Base-by-base conservation (phyloP, 73 alveolate genomes). In the Urostyla sp. region DNA sequence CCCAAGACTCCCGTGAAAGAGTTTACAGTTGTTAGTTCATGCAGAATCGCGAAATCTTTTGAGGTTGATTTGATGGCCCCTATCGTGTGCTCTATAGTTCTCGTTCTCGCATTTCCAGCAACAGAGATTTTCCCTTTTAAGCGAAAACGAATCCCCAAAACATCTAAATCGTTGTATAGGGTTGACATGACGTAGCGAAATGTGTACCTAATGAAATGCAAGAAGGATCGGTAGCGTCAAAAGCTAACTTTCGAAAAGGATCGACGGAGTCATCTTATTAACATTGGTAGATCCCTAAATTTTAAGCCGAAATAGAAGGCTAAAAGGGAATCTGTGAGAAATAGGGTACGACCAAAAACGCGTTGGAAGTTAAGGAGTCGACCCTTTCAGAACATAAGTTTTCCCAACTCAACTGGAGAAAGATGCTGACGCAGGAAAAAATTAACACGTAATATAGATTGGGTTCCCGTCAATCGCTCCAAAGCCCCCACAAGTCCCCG, bases 1-100 rank as follows among this genome's bases (percentile, higher is more conserved):
- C 82, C 82, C 4, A 67, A 6, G 13, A 48, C 77, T 4, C 82
- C 82, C 5, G 82, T 67, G 48, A 67, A 67, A 24, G 82, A 46
- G 1, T 26, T n/a, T 15, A 48, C 49, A 8, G 32, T 6, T 11
- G 4, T 48, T 7, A 16, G 13, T 11, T 67, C 48, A 48, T 38
- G 20, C 13, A 24, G 43, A 3, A 67, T 44, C 4, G 13, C 5
- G 6, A 7, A 21, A 16, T 45, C 13, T 11, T 13, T 46, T 4
- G 77, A 6, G 15, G 82, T n/a, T 10, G 10, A 21, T 3, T 48
- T 23, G 6, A 28, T 18, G 3, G 24, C 5, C n/a, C 75, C 75
- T 20, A 48, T 28, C 26, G 15, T 11, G 15, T 8, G 3, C 6
- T 5, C 23, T 18, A 50, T 24, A 44, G 50, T 45, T 13, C 82